Conservation (phyloP, 2,329 filamentous ascomycete genomes). For the Coniella vitis region DNA sequence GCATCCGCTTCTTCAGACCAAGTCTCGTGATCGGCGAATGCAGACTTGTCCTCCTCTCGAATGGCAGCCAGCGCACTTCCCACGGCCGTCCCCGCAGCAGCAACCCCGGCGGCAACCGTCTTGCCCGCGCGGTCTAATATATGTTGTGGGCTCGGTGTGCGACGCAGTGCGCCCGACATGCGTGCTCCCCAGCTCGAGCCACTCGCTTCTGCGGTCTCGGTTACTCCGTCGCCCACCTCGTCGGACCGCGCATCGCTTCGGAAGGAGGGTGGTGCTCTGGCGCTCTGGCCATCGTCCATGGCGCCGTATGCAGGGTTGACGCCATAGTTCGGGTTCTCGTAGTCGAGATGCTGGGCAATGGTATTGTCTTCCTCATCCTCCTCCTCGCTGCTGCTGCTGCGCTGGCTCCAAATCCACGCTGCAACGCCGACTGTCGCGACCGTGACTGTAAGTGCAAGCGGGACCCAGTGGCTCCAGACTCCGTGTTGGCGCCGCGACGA, state of each 20-base stretch:
- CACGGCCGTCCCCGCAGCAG: slow-evolving; percentile 74
- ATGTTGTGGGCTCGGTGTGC: slow-evolving; percentile 82
- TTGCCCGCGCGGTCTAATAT: slow-evolving; percentile 78
- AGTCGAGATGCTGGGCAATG: slow-evolving; percentile 44
- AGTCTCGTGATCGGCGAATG: slow-evolving; percentile 77
- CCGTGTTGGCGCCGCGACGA: slow-evolving; percentile 54
- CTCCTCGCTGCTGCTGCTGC: slow-evolving; percentile 67
- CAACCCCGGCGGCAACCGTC: slow-evolving; percentile 72
- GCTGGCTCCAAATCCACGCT: slow-evolving; percentile 92
- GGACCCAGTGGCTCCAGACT: slow-evolving; percentile 79
- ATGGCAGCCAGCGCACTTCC: slow-evolving; percentile 79
- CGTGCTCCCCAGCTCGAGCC: slow-evolving; percentile 61
- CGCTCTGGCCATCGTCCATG: slow-evolving; percentile 28
- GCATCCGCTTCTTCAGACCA: slow-evolving; percentile 88
- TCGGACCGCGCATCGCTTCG: slow-evolving; percentile 30
- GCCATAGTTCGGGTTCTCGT: slow-evolving; percentile 40
- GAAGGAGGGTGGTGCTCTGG: slow-evolving; percentile 32
- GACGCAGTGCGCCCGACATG: slow-evolving; percentile 72
- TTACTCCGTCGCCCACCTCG: slow-evolving; percentile 35
- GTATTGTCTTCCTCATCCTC: slow-evolving; percentile 48
- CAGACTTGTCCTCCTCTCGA: slow-evolving; percentile 72
- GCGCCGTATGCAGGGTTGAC: slow-evolving; percentile 45
- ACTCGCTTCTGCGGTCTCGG: slow-evolving; percentile 28
- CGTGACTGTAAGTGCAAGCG: slow-evolving; percentile 77
- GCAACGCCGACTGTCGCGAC: slow-evolving; percentile 80